These are phyloP conservation scores for Udeniomyces megalosporus DNA, from an alignment of 768 basidiomycete genomes.

Conservation along the genomic window DNA sequence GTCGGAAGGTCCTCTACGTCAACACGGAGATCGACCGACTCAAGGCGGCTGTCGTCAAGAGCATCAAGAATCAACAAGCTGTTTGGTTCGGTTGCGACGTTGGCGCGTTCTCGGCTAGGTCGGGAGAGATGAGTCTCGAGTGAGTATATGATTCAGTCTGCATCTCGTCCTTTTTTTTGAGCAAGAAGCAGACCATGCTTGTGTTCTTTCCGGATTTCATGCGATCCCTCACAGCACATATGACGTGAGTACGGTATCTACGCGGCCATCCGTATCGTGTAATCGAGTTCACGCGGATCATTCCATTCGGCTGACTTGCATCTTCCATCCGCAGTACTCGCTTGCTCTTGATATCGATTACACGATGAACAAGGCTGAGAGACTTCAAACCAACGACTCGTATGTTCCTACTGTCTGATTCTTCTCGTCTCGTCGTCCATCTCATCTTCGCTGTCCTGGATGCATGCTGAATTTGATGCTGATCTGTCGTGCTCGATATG, in stretches of 20 bases:
- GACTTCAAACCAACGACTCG: background rate
- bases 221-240: too few relatives aligned
- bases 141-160: too few relatives aligned
- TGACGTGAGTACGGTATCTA: too few relatives aligned
- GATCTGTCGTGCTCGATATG: background rate
- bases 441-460: background rate
- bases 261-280: too few relatives aligned
- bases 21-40: constrained; percentile 71
- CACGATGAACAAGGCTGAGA: constrained; percentile 4
- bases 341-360: background rate
- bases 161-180: too few relatives aligned
- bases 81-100: constrained; percentile 97
- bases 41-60: constrained; percentile 65
- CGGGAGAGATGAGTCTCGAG: constrained; percentile 9
- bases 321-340: too few relatives aligned
- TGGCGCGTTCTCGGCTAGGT: constrained; percentile 25
- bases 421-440: too few relatives aligned
- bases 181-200: too few relatives aligned
- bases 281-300: too few relatives aligned
- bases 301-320: too few relatives aligned
- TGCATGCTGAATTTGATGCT: background rate
- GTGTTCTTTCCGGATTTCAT: too few relatives aligned
- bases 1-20: constrained; percentile 38
- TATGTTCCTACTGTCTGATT: background rate
- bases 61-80: constrained; percentile 72